These are phyloP conservation scores for Cryptosporidium tyzzeri DNA, from an alignment of 169 alveolate species.

Conservation along the genomic window DNA sequence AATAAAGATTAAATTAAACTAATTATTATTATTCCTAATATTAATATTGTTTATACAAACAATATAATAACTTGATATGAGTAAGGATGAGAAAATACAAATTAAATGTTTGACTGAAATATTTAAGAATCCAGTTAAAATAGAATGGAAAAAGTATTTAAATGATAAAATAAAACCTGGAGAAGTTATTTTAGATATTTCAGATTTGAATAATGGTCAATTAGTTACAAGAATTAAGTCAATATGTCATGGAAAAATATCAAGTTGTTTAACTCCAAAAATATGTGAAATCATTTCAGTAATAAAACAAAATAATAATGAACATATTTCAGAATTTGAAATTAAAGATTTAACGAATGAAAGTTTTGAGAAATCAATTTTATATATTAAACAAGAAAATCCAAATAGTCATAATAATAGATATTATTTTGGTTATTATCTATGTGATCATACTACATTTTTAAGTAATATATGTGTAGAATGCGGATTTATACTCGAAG, in stretches of 20 bases:
- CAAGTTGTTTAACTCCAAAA: conserved; percentile 37
- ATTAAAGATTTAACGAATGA: not conserved
- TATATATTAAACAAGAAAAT: conserved; percentile 1
- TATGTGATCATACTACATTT: conserved; percentile 56
- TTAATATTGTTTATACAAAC: not conserved
- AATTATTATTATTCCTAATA: no score
- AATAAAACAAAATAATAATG: not conserved
- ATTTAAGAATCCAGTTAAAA: conserved; percentile 5
- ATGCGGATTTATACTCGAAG: conserved; percentile 35
- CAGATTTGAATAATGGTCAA: not conserved
- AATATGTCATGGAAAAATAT: conserved; percentile 37
- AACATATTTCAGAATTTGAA: not conserved
- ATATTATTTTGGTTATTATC: conserved; percentile 19
- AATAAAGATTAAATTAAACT: not conserved
- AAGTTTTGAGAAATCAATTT: not conserved
- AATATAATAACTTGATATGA: conserved; percentile 1
- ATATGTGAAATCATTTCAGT: conserved; percentile 8
- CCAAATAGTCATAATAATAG: not conserved
- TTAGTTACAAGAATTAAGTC: conserved; percentile 27
- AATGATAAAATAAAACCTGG: conserved; percentile 57
- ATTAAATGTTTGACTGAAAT: not conserved
- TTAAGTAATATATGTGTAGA: conserved; percentile 59
- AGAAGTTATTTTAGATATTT: conserved; percentile 23
- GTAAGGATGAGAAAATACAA: not conserved
- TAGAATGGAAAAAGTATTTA: conserved; percentile 38